Evolutionary conservation across 345 rosid genomes (phyloP).

Genomic region (Leavenworthia alabamica): DNA sequence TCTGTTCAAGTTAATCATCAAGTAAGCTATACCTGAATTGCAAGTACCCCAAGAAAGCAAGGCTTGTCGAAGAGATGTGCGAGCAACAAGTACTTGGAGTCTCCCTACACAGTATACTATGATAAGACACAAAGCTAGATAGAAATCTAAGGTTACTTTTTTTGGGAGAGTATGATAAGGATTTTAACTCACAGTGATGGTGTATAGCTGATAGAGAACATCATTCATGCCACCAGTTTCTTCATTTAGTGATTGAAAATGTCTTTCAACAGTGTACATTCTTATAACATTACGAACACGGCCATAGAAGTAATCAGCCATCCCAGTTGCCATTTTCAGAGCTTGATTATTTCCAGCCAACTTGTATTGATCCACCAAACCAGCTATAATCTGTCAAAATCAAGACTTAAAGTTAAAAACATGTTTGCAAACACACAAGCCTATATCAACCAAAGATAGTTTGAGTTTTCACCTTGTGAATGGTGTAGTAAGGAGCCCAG

Average conservation of each 20-base stretch:
- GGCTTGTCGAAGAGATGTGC: slow-evolving; percentile 98
- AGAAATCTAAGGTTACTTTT: neutral
- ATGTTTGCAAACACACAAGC: neutral
- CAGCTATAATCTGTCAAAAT: slow-evolving; percentile 68
- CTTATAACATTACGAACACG: slow-evolving; percentile 77
- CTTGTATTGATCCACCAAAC: slow-evolving; percentile 76
- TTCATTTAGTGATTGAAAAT: slow-evolving; percentile 74
- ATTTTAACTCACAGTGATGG: slow-evolving; percentile 44
- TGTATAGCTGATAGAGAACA: slow-evolving; percentile 67
- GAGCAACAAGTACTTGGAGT: slow-evolving; percentile 71
- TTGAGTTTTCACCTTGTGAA: slow-evolving; percentile 61
- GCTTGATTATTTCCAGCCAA: slow-evolving; percentile 60
- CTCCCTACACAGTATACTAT: slow-evolving; percentile 45
- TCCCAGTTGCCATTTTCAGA: slow-evolving; percentile 64
- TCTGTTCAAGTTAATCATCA: neutral
- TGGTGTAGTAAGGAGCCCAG: slow-evolving; percentile 98
- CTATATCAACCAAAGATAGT: neutral
- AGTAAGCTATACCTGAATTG: slow-evolving; percentile 35
- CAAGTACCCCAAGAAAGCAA: slow-evolving; percentile 90
- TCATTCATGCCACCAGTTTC: slow-evolving; percentile 99
- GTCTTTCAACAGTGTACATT: slow-evolving; percentile 52
- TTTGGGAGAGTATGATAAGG: neutral
- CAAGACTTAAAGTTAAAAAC: slow-evolving; percentile 4
- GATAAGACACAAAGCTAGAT: slow-evolving; percentile 1
- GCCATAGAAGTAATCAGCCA: slow-evolving; percentile 75